Evolutionary conservation across 2,329 filamentous ascomycete species (phyloP).

Genomic region (Penicillium sp.): DNA sequence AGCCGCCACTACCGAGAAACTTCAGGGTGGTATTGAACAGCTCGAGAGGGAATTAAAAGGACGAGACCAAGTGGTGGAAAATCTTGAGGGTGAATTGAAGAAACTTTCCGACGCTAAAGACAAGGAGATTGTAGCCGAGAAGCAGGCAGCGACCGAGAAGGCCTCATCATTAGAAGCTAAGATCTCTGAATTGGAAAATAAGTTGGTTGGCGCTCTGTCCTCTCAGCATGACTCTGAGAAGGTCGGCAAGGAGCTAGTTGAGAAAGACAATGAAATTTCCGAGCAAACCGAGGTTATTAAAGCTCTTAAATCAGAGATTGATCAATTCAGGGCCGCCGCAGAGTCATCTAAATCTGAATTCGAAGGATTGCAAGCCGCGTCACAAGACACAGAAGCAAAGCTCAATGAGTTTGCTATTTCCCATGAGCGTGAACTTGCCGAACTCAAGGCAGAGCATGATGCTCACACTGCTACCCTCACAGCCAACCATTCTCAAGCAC

Average conservation of each 20-base stretch:
- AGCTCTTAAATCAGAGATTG: slow-evolving; percentile 16
- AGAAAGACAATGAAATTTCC: slow-evolving; percentile 34
- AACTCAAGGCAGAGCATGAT: slow-evolving; percentile 28
- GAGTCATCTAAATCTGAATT: slow-evolving; percentile 33
- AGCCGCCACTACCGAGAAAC: slow-evolving; percentile 25
- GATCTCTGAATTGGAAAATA: slow-evolving; percentile 31
- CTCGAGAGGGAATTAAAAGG: slow-evolving; percentile 33
- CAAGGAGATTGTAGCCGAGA: slow-evolving; percentile 30
- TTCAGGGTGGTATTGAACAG: slow-evolving; percentile 6
- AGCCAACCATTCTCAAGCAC: slow-evolving; percentile 31
- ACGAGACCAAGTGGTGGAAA: slow-evolving; percentile 35
- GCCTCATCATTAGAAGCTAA: slow-evolving; percentile 31
- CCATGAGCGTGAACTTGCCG: slow-evolving; percentile 27
- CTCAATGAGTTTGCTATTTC: slow-evolving; percentile 25
- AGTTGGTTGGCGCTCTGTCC: slow-evolving; percentile 31
- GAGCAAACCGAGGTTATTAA: slow-evolving; percentile 22
- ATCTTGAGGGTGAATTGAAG: slow-evolving; percentile 35
- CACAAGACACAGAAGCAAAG: slow-evolving; percentile 21
- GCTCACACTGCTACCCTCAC: slow-evolving; percentile 20
- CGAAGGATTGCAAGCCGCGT: slow-evolving; percentile 20
- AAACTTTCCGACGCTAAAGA: slow-evolving; percentile 34
- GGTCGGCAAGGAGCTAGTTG: slow-evolving; percentile 23
- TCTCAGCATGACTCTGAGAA: slow-evolving; percentile 24
- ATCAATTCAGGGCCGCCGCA: slow-evolving; percentile 22
- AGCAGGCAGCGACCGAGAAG: slow-evolving; percentile 28